Conservation (phyloP, 495 filamentous ascomycete species). For the Cairneyella variabilis region DNA sequence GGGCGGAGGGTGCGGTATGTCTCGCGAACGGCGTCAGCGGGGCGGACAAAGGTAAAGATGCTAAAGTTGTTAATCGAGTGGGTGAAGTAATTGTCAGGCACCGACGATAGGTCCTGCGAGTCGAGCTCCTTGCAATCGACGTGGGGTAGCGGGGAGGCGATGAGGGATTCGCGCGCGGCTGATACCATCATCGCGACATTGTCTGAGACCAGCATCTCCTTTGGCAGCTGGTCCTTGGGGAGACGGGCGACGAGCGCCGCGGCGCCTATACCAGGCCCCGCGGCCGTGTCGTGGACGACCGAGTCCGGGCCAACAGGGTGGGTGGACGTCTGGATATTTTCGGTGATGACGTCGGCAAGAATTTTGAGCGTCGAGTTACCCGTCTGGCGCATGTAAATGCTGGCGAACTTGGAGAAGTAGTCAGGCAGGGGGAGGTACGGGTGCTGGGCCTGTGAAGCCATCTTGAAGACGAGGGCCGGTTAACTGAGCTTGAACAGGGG, state of each 20-base stretch:
- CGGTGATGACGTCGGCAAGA: constrained; percentile 24
- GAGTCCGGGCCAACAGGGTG: constrained; percentile 25
- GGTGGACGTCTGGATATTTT: constrained; percentile 19
- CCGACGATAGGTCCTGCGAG: constrained; percentile 23
- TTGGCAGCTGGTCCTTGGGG: constrained; percentile 22
- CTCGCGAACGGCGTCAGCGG: constrained; percentile 24
- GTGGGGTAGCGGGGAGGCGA: constrained; percentile 9
- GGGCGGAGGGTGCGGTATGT: constrained; percentile 34
- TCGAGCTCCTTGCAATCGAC: constrained; percentile 17
- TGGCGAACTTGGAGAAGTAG: constrained; percentile 30
- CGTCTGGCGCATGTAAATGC: constrained; percentile 26
- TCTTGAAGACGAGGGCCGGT: constrained; percentile 1
- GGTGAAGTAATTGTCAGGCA: constrained; percentile 31
- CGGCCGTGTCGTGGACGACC: constrained; percentile 32
- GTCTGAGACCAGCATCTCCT: constrained; percentile 28
- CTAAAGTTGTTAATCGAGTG: constrained; percentile 37
- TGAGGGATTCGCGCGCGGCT: constrained; percentile 22
- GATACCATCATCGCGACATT: constrained; percentile 25
- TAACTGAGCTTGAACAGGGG: constrained; percentile 1
- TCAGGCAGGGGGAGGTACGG: constrained; percentile 19
- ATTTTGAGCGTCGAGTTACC: constrained; percentile 29
- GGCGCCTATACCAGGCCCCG: constrained; percentile 32
- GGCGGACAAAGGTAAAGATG: constrained; percentile 31
- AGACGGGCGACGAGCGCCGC: constrained; percentile 25
- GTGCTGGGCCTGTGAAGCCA: constrained; percentile 6